Base-by-base conservation (phyloP, 805 yeast genomes). In the Spathaspora gorwiae region DNA sequence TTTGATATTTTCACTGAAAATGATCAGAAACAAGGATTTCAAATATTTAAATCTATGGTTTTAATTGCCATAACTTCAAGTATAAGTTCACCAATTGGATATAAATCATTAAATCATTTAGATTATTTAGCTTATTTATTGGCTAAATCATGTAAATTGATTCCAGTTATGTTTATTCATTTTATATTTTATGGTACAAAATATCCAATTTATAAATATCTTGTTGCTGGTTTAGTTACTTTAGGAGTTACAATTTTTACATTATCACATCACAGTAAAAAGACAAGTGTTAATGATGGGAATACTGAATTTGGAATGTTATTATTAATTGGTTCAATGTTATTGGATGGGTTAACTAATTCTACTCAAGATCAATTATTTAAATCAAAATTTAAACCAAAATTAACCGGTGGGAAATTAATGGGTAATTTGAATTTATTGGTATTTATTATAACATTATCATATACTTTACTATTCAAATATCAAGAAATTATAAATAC, bases 301-400 rank as follows among this genome's bases (percentile, higher is more conserved):
- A 62, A 68, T 15, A 58, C 70, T 0, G 13, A 63, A 0, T 57
- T 79, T 19, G 99, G 99, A 0, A 65, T 88, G 52, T 53, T 63
- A 0, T 76, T 84, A 46, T 70, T 92, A 34, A 52, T 68, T 0
- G 62, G 68, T 1, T 86, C 94, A 35, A 75, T 94, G 62, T 63
- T 92, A 14, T 69, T 94, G 30, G 99, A 92, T 62, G 99, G 99
- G 1, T 68, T 90, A 46, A 90, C 96, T 19, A 94, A 92, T 66
- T 87, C 97, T 2, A 83, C 96, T 0, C 99, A 92, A 63, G 99
- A 92, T 65, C 81, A 84, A 45, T 64, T 94, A 60, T 84, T 92
- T 62, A 77, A 77, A 47, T 37, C 42, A 12, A 15, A 41, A 5
- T 14, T 35, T 42, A 38, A 35, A 26, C n/a, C n/a, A n/a, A n/a